Evolutionary conservation across 495 filamentous ascomycete genomes (phyloP).

Genomic region (Barbatosphaeria neglecta): DNA sequence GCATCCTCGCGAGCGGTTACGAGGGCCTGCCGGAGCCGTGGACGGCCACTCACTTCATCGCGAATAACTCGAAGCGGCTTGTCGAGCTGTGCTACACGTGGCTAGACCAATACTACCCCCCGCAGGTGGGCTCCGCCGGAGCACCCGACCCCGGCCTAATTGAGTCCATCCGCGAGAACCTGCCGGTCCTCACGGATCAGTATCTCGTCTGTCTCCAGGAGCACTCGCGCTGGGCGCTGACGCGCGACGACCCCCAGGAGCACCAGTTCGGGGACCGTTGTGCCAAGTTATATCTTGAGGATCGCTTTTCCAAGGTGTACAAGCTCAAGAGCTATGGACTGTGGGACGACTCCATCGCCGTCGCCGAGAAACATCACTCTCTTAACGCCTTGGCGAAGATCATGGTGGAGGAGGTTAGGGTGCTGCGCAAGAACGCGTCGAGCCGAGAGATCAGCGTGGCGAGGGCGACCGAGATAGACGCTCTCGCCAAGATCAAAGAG

Average conservation of each 20-base stretch:
- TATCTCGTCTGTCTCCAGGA: conserved; percentile 33
- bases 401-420: conserved; percentile 27
- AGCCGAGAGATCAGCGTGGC: conserved; percentile 9
- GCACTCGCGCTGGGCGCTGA: conserved; percentile 23
- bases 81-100: conserved; percentile 35
- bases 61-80: conserved; percentile 42
- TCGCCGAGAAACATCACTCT: conserved; percentile 65
- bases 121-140: neutral
- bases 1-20: conserved; percentile 50
- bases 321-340: conserved; percentile 55
- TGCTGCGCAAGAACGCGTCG: conserved; percentile 13
- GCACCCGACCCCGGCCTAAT: conserved; percentile 14
- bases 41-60: conserved; percentile 57
- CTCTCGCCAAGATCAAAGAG: conserved; percentile 21
- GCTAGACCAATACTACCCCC: conserved; percentile 11
- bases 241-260: conserved; percentile 21
- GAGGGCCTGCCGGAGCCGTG: conserved; percentile 63
- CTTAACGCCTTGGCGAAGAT: conserved; percentile 58
- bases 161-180: conserved; percentile 20
- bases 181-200: conserved; percentile 32
- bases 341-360: conserved; percentile 51
- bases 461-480: conserved; percentile 12
- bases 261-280: conserved; percentile 23
- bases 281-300: conserved; percentile 20
- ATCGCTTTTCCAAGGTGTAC: conserved; percentile 29